These are phyloP conservation scores for Irpex sp. DNA, from an alignment of 1,284 basidiomycete genomes.

Conservation along the genomic window DNA sequence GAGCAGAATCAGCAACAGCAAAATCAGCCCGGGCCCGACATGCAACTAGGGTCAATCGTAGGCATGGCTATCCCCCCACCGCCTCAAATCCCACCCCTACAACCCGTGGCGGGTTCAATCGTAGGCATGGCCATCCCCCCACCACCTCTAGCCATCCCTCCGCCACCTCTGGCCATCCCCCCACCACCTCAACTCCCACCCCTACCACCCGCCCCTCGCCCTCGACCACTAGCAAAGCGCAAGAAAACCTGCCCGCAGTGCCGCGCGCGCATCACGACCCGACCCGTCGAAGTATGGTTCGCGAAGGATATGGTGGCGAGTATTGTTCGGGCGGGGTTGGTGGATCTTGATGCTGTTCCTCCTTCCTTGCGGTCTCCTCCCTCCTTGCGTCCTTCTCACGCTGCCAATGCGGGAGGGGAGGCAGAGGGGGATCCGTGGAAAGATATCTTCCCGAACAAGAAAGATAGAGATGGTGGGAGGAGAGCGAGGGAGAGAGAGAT, in stretches of 20 bases:
- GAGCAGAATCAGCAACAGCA: too few relatives aligned
- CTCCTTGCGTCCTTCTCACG: too few relatives aligned
- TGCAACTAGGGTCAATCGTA: too few relatives aligned
- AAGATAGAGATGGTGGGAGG: too few relatives aligned
- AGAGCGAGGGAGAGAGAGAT: too few relatives aligned
- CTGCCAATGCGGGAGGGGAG: too few relatives aligned
- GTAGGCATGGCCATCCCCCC: too few relatives aligned
- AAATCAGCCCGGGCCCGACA: not conserved
- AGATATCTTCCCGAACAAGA: slow-evolving; percentile 8
- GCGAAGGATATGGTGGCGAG: slow-evolving; percentile 62
- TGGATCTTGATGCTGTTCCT: slow-evolving; percentile 26
- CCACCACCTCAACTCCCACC: not conserved
- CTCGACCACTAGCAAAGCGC: slow-evolving; percentile 28
- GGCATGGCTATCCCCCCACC: not conserved
- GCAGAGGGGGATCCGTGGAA: slow-evolving; percentile 11
- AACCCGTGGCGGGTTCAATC: too few relatives aligned
- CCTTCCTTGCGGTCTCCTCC: slow-evolving; percentile 10
- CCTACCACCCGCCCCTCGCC: not conserved
- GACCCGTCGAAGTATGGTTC: slow-evolving; percentile 69
- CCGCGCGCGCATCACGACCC: slow-evolving; percentile 53
- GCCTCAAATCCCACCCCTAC: not conserved
- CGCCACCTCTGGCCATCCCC: not conserved
- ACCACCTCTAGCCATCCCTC: too few relatives aligned
- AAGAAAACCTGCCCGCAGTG: slow-evolving; percentile 76
- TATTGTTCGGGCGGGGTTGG: slow-evolving; percentile 50